Percentiles rank a stretch among this genome's conserved stretches.
Conservation (phyloP, 2,329 filamentous ascomycete genomes). For the Aspergillus aculeatinus region DNA sequence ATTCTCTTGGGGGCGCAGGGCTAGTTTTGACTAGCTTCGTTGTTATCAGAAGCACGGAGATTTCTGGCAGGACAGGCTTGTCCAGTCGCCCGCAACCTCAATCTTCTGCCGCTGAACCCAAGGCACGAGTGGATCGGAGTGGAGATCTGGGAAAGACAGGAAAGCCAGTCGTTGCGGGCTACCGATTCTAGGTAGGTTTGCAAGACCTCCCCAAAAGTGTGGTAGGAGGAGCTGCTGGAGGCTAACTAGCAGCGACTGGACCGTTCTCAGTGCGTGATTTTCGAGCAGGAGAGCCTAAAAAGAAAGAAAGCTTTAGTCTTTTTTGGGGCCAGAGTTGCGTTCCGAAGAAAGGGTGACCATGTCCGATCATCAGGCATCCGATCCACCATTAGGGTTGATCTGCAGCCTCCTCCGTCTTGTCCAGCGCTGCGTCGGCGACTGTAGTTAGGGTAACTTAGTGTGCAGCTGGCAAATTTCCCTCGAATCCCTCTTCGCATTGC, state of each 20-base stretch:
- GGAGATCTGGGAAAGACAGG: slow-evolving; percentile 1
- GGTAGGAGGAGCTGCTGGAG: not conserved
- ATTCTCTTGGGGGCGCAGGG: not conserved
- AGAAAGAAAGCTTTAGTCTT: slow-evolving; percentile 4
- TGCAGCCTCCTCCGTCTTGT: not conserved
- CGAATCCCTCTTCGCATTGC: not conserved
- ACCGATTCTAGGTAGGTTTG: not conserved
- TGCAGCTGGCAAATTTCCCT: not conserved
- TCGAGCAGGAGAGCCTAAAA: not conserved
- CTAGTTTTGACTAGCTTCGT: not conserved
- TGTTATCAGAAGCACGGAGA: slow-evolving; percentile 1
- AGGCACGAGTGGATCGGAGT: slow-evolving; percentile 3
- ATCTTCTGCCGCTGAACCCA: slow-evolving; percentile 5
- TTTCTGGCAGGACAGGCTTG: slow-evolving; percentile 2
- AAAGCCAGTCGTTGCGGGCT: slow-evolving; percentile 1
- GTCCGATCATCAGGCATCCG: slow-evolving; percentile 5
- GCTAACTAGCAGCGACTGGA: not conserved
- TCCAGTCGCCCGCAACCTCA: slow-evolving; percentile 3
- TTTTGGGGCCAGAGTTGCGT: not conserved
- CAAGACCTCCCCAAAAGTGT: too few species aligned
- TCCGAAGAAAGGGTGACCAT: not conserved
- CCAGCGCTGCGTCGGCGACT: not conserved
- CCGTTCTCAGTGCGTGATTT: slow-evolving; percentile 4
- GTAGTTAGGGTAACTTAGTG: not conserved
- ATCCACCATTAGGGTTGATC: slow-evolving; percentile 10